A percentile compares a stretch with the other conserved stretches of the same genome.
phyloP scores from a whole-genome alignment of 441 rosid genomes.

The Aquilaria agallochum region DNA sequence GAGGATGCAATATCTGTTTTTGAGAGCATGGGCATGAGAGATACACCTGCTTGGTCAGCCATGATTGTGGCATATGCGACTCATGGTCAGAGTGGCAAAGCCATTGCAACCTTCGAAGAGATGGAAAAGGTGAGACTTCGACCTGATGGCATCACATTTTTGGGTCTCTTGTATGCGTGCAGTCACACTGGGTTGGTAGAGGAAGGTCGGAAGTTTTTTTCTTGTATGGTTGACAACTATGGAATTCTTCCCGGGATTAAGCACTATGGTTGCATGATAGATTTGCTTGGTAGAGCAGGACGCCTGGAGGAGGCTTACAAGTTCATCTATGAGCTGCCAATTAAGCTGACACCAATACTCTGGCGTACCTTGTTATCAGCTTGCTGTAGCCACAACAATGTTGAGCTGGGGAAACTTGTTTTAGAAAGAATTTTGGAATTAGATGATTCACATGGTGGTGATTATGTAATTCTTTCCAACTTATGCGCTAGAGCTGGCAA shows the following conservation, averaged over 20 bases:
- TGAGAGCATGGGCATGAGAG: constrained; percentile 44
- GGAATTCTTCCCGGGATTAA: constrained; percentile 51
- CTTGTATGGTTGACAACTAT: constrained; percentile 37
- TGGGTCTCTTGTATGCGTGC: constrained; percentile 71
- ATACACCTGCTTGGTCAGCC: constrained; percentile 79
- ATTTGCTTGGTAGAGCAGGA: constrained; percentile 80
- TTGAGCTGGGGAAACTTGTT: constrained; percentile 53
- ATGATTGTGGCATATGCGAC: constrained; percentile 76
- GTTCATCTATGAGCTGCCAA: constrained; percentile 56
- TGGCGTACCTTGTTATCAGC: constrained; percentile 83
- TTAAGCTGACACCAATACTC: constrained; percentile 55
- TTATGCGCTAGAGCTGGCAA: constrained; percentile 60
- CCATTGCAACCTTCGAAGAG: constrained; percentile 52
- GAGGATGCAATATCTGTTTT: constrained; percentile 58
- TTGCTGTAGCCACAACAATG: constrained; percentile 54
- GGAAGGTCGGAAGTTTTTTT: constrained; percentile 51
- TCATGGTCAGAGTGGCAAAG: constrained; percentile 54
- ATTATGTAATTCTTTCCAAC: constrained; percentile 73
- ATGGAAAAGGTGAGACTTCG: constrained; percentile 37
- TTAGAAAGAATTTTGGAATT: constrained; percentile 47
- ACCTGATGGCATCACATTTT: constrained; percentile 76
- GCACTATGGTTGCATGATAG: constrained; percentile 86
- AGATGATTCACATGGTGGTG: constrained; percentile 76
- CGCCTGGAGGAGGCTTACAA: constrained; percentile 49
- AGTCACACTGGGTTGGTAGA: constrained; percentile 72